Evolutionary conservation across 179 eudicot species (phyloP).

Genomic region (Beta macrorhiza): DNA sequence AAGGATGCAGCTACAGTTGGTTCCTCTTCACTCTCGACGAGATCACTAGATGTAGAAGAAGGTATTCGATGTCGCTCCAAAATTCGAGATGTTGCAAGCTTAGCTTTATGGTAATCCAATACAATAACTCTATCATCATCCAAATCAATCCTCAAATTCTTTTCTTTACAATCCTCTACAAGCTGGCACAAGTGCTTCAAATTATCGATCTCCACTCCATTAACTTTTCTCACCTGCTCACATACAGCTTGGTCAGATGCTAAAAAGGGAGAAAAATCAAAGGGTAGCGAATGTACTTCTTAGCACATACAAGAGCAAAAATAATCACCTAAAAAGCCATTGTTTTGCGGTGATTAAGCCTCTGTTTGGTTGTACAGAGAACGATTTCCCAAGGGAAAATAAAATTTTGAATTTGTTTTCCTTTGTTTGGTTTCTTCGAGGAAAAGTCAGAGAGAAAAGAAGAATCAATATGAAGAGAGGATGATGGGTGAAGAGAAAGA

Average conservation of each 20-base stretch:
- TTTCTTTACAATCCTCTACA: slow-evolving; percentile 66
- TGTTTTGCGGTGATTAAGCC: background rate
- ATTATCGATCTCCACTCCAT: slow-evolving; percentile 68
- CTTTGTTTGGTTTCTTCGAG: too few species aligned
- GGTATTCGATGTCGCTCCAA: slow-evolving; percentile 81
- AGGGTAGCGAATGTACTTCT: background rate
- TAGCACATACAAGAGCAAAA: background rate
- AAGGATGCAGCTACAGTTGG: slow-evolving; percentile 37
- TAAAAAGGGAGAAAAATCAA: background rate
- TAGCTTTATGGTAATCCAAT: slow-evolving; percentile 62
- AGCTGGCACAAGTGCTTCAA: slow-evolving; percentile 67
- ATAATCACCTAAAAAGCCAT: background rate
- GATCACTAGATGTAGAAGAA: slow-evolving; percentile 15
- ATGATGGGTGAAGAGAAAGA: too few species aligned
- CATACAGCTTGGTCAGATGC: slow-evolving; percentile 5
- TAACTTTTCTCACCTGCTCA: slow-evolving; percentile 80
- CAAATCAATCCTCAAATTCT: slow-evolving; percentile 72
- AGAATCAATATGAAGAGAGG: too few species aligned
- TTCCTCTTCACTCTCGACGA: slow-evolving; percentile 19
- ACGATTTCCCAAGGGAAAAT: too few species aligned
- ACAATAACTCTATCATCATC: slow-evolving; percentile 89
- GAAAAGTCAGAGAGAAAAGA: too few species aligned
- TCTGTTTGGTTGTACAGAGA: background rate
- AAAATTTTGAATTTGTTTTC: too few species aligned
- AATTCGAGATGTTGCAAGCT: slow-evolving; percentile 77